Conservation (phyloP, 192 early-diverging fungal species). For the Umbelopsis isabellina region DNA sequence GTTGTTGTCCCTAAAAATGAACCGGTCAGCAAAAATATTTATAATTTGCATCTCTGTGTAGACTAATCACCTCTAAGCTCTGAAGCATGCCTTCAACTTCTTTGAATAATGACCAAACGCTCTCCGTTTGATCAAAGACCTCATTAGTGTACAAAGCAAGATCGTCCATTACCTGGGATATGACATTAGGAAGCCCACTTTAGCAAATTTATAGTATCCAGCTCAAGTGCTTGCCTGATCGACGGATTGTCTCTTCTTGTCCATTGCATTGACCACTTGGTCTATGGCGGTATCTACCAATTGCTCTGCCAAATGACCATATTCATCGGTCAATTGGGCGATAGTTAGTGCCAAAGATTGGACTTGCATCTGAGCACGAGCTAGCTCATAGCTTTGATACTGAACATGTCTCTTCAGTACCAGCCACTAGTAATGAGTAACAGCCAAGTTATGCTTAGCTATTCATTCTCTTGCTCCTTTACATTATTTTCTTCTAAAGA, state of each 20-base stretch:
- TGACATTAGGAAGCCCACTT: not conserved
- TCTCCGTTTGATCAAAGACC: not conserved
- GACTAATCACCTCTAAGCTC: not conserved
- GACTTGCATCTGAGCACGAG: not conserved
- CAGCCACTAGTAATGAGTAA: not conserved
- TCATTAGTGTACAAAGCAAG: not conserved
- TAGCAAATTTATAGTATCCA: not conserved
- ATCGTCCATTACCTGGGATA: not conserved
- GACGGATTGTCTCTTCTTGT: not conserved
- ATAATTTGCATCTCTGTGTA: too few species aligned
- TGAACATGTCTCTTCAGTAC: not conserved
- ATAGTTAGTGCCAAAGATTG: not conserved
- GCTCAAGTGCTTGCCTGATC: not conserved
- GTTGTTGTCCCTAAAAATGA: not conserved
- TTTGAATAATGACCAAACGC: not conserved
- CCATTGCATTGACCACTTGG: not conserved
- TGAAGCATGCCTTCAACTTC: not conserved
- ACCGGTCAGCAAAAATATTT: too few species aligned
- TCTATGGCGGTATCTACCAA: not conserved
- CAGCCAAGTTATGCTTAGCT: not conserved
- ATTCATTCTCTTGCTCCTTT: not conserved
- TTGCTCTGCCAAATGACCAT: not conserved
- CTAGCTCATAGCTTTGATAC: not conserved
- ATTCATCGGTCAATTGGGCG: not conserved
- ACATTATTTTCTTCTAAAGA: not conserved